Base-by-base conservation (phyloP, 202 grass and related monocot genomes). In the Setaria italica region DNA sequence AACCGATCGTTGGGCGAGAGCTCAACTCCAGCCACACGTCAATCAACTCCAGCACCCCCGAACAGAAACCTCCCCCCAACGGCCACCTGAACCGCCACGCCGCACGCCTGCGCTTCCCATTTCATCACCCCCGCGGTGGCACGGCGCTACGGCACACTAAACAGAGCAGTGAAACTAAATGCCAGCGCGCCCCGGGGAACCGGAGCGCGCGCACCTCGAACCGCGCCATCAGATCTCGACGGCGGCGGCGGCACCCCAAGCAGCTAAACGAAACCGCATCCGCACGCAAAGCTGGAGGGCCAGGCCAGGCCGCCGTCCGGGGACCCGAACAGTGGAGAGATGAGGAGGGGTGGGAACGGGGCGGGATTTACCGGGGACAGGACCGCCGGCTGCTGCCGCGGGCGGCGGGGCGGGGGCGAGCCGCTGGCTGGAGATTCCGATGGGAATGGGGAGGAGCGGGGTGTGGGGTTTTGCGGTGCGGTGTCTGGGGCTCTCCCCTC, bases 211-310 rank as follows among this genome's bases (percentile, higher is more conserved):
- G 6, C 69, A 3, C 3, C 3, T 35, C 25, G 69, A 43, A 14
- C 57, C 6, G 47, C 58, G 19, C 16, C 43, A 48, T 30, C 56
- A 73, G 56, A 86, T 86, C 76, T 25, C 45, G 43, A 30, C 62
- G 71, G 43, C 25, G 71, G 43, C 25, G 42, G 65, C 53, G 46
- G 25, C 5, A 62, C 15, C 29, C 72, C 13, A 57, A 64, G 55
- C 32, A 0, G 43, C 43, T 46, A 35, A 10, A 51, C 6, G 10
- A 54, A 45, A 74, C 39, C 32, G 69, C 59, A 66, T 56, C 48
- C 35, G 70, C 58, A 43, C 57, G 70, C 53, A 53, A 87, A 75
- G 78, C 59, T 46, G 42, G 43, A 46, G 43, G 43, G 39, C 53
- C 5, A 5, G 55, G 55, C 7, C 17, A 56, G 56, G 20, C 57